phyloP scores from a whole-genome alignment of 768 basidiomycete species.

The Boletus sensibilis region DNA sequence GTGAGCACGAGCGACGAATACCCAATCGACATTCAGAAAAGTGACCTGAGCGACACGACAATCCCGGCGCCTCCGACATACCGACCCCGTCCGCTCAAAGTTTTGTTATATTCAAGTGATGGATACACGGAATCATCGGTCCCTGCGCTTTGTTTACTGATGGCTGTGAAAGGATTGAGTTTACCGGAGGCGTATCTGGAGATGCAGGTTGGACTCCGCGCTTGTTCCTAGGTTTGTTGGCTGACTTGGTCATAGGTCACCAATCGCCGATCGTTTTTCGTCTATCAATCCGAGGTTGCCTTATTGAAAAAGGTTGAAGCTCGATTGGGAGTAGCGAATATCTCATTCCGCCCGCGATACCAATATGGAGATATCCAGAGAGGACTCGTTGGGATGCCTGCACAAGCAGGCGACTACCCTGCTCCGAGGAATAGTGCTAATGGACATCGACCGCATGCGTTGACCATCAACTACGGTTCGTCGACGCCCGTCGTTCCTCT shows the following conservation, averaged over 20 bases:
- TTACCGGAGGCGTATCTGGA: conserved; percentile 92
- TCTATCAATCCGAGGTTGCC: conserved; percentile 79
- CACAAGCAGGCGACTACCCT: conserved; percentile 9
- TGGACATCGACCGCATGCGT: conserved; percentile 25
- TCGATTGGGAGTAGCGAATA: conserved; percentile 33
- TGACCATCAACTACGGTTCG: conserved; percentile 21
- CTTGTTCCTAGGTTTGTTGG: background rate
- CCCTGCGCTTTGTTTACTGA: conserved; percentile 81
- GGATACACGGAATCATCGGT: conserved; percentile 93
- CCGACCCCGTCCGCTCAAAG: conserved; percentile 63
- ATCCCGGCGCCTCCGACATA: conserved; percentile 23
- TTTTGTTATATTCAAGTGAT: conserved; percentile 80
- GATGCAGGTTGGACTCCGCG: conserved; percentile 52
- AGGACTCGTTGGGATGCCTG: conserved; percentile 8
- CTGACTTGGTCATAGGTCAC: conserved; percentile 39
- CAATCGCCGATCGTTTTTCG: conserved; percentile 84
- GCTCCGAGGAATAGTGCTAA: conserved; percentile 8
- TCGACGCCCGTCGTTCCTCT: conserved; percentile 8
- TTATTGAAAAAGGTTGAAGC: conserved; percentile 71
- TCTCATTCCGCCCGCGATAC: conserved; percentile 25
- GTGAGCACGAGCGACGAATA: conserved; percentile 16
- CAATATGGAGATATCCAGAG: conserved; percentile 24
- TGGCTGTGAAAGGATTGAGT: conserved; percentile 64
- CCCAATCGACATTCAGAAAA: conserved; percentile 10
- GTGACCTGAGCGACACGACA: conserved; percentile 10